phyloP scores from a whole-genome alignment of 2,329 filamentous ascomycete genomes.

The Penicillium freii region DNA sequence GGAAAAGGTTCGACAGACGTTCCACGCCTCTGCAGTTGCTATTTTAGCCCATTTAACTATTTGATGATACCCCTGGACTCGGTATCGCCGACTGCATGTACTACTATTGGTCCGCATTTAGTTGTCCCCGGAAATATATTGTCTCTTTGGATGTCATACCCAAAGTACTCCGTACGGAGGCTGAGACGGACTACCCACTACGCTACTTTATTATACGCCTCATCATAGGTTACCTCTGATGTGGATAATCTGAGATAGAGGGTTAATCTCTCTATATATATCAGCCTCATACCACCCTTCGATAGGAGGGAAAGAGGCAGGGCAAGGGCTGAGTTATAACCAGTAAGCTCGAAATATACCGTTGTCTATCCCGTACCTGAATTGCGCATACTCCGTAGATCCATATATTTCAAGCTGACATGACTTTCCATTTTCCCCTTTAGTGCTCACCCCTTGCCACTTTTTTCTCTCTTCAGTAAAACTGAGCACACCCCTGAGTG shows the following conservation, averaged over 20 bases:
- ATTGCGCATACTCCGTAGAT: not conserved
- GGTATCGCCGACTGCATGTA: not conserved
- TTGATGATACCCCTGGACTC: not conserved
- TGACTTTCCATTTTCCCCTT: not conserved
- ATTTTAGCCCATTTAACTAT: not conserved
- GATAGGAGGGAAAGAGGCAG: not conserved
- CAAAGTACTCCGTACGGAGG: too few species aligned
- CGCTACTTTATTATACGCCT: not conserved
- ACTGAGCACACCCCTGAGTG: not conserved
- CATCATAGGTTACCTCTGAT: not conserved
- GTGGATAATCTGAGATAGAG: not conserved
- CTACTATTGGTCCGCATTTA: not conserved
- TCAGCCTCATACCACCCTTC: not conserved
- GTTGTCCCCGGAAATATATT: not conserved
- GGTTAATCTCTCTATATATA: not conserved
- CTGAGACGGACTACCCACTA: not conserved
- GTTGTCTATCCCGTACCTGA: not conserved
- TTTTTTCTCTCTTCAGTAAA: not conserved
- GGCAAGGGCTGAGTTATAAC: not conserved
- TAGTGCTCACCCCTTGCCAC: not conserved
- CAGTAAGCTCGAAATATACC: not conserved
- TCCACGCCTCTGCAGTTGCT: slow-evolving; percentile 7
- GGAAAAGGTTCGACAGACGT: slow-evolving; percentile 8
- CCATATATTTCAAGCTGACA: not conserved
- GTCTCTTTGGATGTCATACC: not conserved